Conservation (phyloP, 768 basidiomycete genomes). For the Mycena metata region DNA sequence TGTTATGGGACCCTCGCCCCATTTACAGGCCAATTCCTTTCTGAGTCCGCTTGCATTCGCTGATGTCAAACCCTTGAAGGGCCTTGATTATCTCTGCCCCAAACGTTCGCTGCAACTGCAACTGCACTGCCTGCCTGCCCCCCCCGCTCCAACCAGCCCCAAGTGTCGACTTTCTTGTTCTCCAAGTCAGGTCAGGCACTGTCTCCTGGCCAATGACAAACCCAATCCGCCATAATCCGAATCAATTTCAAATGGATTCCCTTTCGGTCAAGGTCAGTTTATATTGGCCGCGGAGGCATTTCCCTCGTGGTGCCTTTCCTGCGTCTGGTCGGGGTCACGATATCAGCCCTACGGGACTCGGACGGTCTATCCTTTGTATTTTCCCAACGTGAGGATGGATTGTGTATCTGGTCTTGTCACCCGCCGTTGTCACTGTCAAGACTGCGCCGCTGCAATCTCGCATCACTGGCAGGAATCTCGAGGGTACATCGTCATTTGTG, state of each 20-base stretch:
- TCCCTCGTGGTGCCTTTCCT: background rate
- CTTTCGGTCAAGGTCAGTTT: too few species aligned
- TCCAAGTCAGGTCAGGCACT: slow-evolving; percentile 16
- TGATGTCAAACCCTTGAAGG: slow-evolving; percentile 3
- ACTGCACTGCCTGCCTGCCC: background rate
- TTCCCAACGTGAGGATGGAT: background rate
- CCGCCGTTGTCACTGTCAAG: background rate
- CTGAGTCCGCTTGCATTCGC: background rate
- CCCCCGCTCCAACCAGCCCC: background rate
- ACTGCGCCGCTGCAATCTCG: too few species aligned
- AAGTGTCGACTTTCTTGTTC: background rate
- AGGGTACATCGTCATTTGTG: background rate
- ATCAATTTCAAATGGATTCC: too few species aligned
- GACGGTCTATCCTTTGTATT: background rate
- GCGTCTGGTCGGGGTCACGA: background rate
- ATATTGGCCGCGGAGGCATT: too few species aligned
- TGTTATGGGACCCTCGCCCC: background rate
- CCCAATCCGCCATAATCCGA: background rate
- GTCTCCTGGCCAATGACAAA: slow-evolving; percentile 18
- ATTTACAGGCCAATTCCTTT: slow-evolving; percentile 11
- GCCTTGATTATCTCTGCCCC: too few species aligned
- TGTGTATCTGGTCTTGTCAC: too few species aligned
- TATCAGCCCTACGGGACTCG: too few species aligned
- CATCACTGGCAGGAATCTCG: slow-evolving; percentile 3
- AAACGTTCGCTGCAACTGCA: too few species aligned